Base-by-base conservation (phyloP, 768 basidiomycete genomes). In the Lactarius tabidus region DNA sequence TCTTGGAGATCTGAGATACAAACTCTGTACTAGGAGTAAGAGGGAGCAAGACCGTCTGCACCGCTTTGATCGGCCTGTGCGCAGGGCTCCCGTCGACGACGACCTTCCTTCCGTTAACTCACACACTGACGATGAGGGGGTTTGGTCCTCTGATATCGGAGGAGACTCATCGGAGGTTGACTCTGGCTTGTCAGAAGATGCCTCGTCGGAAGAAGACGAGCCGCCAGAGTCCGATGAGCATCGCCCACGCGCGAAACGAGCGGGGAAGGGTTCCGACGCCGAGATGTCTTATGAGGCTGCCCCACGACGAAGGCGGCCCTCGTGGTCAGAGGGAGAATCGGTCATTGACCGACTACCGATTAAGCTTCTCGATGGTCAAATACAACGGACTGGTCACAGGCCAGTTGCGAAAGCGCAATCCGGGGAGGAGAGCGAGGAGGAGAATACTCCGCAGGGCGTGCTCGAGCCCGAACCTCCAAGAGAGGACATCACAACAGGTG, bases 401-500 rank as follows among this genome's bases (percentile, higher is more conserved):
- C 71, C 74, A 62, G 58, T 72, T 26, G 58, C 75, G 33, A 59
- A 60, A 29, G 62, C 67, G 20, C 70, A 72, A 43, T 74, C 36
- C 59, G 66, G 43, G 72, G 79, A 57, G 69, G 71, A 78, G 65
- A 71, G 77, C 56, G 77, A 80, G 29, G 77, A 79, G 62, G 71
- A 76, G 65, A 73, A 76, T 60, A 67, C 73, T 18, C 65, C 68
- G 8, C 70, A 69, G 53, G 70, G 66, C 54, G 71, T 64, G 45
- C 68, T 70, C 8, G 64, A 66, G 45, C 70, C 73, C 39, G 71
- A 70, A 43, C 72, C 69, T 26, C 74, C 68, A 59, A 77, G 83
- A 53, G 91, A 91, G 69, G 90, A 91, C 70, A 84, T 91, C 28
- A 78, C 91, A 9, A 93, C 91, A 9, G 93, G 91, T 15, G 88